Conservation (phyloP, 441 rosid genomes). For the Adansonia gregorii region DNA sequence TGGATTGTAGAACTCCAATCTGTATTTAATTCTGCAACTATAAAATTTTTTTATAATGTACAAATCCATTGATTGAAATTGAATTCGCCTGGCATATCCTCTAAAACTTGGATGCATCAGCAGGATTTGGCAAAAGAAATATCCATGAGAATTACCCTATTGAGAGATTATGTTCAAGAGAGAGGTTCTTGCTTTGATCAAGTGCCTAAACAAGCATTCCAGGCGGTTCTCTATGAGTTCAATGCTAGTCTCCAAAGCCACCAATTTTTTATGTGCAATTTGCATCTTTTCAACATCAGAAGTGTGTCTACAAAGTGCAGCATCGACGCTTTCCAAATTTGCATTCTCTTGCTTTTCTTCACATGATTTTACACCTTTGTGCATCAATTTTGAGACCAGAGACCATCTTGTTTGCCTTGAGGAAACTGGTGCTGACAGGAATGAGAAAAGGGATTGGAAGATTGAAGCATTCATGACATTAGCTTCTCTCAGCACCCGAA, state of each 20-base stretch:
- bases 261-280: conserved; percentile 41
- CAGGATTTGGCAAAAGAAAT: conserved; percentile 21
- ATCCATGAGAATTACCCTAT: conserved; percentile 22
- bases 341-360: conserved; percentile 36
- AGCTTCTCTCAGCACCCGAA: conserved; percentile 51
- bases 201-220: conserved; percentile 57
- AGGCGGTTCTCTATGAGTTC: conserved; percentile 49
- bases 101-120: conserved; percentile 44
- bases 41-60: conserved; percentile 13
- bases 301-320: conserved; percentile 26
- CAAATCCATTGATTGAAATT: background rate
- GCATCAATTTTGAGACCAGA: conserved; percentile 48
- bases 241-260: conserved; percentile 46
- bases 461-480: conserved; percentile 34
- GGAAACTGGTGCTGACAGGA: conserved; percentile 42
- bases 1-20: background rate
- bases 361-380: conserved; percentile 39
- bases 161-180: conserved; percentile 74
- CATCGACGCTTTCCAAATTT: conserved; percentile 49
- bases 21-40: conserved; percentile 15
- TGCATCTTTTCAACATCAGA: conserved; percentile 33
- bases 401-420: conserved; percentile 48
- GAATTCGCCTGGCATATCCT: conserved; percentile 37
- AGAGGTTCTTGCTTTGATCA: conserved; percentile 64
- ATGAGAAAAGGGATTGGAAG: conserved; percentile 50